Evolutionary conservation across 2,329 filamentous ascomycete species (phyloP), one percentile per base, ranked within the genome.

Genomic region (Colletotrichum scovillei): DNA sequence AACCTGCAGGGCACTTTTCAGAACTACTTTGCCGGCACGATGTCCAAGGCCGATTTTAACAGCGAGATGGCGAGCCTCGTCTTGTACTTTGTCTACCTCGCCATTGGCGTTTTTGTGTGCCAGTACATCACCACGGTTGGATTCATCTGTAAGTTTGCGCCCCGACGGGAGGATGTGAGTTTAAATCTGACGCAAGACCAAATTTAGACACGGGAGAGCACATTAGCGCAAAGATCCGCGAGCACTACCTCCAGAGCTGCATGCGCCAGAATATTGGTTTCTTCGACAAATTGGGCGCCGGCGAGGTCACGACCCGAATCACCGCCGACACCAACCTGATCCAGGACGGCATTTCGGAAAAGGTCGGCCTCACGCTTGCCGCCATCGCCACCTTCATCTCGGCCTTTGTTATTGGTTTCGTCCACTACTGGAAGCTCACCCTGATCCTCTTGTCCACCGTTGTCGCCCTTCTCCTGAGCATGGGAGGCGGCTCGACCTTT

Each of bases 251-350:
- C 7, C 89, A 92, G 77, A 94, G 93, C 75, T 95, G 95, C 79
- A 86, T 97, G 85, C 91, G 91, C 74, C 95, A 97, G 81, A 97
- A 98, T 81, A 96, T 97, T 81, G 95, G 91, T 58, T 97, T 94
- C 82, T 97, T 97, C 83, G 97, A 98, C 82, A 97, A 97, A 79
- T 88, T 98, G 16, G 96, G 95, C 64, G 93, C 95, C 42, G 95
- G 96, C 72, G 97, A 98, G 83, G 94, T 98, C 74, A 98, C 95
- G 0, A 98, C 95, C 1, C 92, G 95, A 75, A 98, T 98, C 77
- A 98, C 96, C 0, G 93, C 95, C 12, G 96, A 98, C 81, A 97
- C 95, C 57, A 98, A 98, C 79, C 86, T 97, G 66, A 92, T 98
- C 68, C 96, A 98, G 82, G 95, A 97, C 76, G 96, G 95, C 69